phyloP scores from a whole-genome alignment of 805 yeast genomes.

The Alloascoidea hylecoeti region DNA sequence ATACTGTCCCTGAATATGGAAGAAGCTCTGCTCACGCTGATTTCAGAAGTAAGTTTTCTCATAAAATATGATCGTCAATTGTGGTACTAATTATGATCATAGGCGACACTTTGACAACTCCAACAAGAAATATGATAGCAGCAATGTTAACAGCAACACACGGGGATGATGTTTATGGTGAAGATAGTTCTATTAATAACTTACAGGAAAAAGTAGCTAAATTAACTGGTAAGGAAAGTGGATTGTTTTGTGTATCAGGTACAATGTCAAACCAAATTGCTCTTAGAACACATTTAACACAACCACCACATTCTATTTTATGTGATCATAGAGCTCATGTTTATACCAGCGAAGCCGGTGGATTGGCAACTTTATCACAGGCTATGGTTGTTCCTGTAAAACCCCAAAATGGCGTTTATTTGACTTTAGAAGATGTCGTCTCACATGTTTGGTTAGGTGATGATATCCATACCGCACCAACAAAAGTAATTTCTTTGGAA shows the following conservation, averaged over 20 bases:
- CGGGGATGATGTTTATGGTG: constrained; percentile 86
- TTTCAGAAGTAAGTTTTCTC: too few species aligned
- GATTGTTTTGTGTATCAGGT: constrained; percentile 75
- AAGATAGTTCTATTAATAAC: constrained; percentile 55
- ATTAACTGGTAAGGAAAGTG: constrained; percentile 70
- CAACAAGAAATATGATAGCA: constrained; percentile 58
- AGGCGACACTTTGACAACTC: constrained; percentile 84
- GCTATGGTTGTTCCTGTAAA: constrained; percentile 81
- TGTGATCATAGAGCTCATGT: constrained; percentile 85
- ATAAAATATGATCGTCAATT: too few species aligned
- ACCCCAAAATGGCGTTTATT: constrained; percentile 62
- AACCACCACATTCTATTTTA: constrained; percentile 76
- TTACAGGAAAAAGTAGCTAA: constrained; percentile 52
- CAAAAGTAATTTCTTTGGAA: constrained; percentile 71
- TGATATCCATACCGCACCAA: constrained; percentile 82
- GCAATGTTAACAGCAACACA: constrained; percentile 42
- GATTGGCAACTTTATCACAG: constrained; percentile 76
- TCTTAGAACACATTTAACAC: constrained; percentile 55
- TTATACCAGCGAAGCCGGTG: constrained; percentile 79
- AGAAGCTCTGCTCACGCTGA: not conserved
- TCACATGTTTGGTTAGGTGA: constrained; percentile 58
- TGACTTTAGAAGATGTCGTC: constrained; percentile 70
- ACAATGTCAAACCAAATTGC: constrained; percentile 86
- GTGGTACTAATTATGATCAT: too few species aligned
- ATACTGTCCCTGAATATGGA: not conserved